Percentiles rank a stretch among this genome's conserved stretches.
Evolutionary conservation across 1,139 yeast species (phyloP).

Genomic region (Hansenula lynferdii): DNA sequence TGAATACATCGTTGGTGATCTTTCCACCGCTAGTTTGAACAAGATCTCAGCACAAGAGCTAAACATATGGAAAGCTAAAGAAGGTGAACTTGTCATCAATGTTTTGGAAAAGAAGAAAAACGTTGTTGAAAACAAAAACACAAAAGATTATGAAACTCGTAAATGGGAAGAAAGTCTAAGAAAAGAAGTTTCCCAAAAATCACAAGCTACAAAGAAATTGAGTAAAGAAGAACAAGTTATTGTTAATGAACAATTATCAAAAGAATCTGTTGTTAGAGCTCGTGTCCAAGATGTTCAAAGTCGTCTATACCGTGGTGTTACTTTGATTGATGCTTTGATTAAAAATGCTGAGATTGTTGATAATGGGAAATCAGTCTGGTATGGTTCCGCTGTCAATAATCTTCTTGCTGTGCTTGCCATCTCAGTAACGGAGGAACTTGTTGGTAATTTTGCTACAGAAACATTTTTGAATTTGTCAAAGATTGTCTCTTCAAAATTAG

Average conservation of each 20-base stretch:
- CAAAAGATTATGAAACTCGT: conserved; percentile 77
- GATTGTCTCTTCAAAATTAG: conserved; percentile 44
- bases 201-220: conserved; percentile 42
- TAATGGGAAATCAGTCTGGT: conserved; percentile 73
- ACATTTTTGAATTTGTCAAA: conserved; percentile 42
- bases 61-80: conserved; percentile 61
- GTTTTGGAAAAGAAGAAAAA: conserved; percentile 43
- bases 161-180: conserved; percentile 89
- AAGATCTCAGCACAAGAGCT: conserved; percentile 40
- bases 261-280: conserved; percentile 53
- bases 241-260: conserved; percentile 54
- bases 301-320: conserved; percentile 43
- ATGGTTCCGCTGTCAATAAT: conserved; percentile 51
- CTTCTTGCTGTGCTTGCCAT: conserved; percentile 38
- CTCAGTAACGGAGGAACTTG: conserved; percentile 33
- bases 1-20: conserved; percentile 35
- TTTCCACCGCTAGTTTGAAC: conserved; percentile 28
- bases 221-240: conserved; percentile 71
- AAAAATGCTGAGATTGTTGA: conserved; percentile 47
- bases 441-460: conserved; percentile 32
- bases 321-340: conserved; percentile 49
- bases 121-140: conserved; percentile 46
- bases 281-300: conserved; percentile 36
- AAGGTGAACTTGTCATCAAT: conserved; percentile 67
- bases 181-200: conserved; percentile 63